phyloP scores from a whole-genome alignment of 2,329 filamentous ascomycete species.

The Penicillium brevicompactum region DNA sequence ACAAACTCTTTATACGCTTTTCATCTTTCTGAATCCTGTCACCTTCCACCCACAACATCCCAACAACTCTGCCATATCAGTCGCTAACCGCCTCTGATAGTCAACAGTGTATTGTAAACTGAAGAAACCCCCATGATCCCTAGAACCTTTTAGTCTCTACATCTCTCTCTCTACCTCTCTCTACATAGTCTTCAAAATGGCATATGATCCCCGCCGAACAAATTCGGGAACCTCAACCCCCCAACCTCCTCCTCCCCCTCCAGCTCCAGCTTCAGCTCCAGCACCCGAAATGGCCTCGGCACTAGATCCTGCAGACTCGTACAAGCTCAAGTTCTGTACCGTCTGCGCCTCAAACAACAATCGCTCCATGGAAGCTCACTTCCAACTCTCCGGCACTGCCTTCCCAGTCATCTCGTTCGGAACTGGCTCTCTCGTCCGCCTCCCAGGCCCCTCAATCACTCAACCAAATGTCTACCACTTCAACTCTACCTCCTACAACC shows the following conservation, averaged over 20 bases:
- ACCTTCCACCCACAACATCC: conserved; percentile 6
- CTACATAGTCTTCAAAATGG: conserved; percentile 39
- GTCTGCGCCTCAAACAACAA: conserved; percentile 99
- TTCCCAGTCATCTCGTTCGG: conserved; percentile 99
- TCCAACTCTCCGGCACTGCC: conserved; percentile 80
- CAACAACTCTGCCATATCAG: conserved; percentile 2
- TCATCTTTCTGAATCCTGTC: conserved; percentile 27
- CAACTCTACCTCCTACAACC: conserved; percentile 93
- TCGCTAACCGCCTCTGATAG: conserved; percentile 31
- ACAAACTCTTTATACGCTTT: conserved; percentile 61
- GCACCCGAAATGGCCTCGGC: conserved; percentile 27
- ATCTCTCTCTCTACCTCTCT: conserved; percentile 4
- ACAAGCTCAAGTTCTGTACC: conserved; percentile 94
- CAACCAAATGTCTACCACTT: conserved; percentile 98
- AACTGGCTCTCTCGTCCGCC: conserved; percentile 88
- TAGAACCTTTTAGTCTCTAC: conserved; percentile 12
- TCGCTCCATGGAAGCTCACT: conserved; percentile 99
- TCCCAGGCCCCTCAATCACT: conserved; percentile 86
- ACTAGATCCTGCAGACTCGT: conserved; percentile 53
- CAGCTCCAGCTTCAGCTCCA: conserved; percentile 23
- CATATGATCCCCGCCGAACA: conserved; percentile 54
- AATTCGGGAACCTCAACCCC: conserved; percentile 48
- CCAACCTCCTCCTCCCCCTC: conserved; percentile 53
- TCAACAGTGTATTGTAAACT: conserved; percentile 37
- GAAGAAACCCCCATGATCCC: conserved; percentile 38